These are phyloP conservation scores for Podila epicladia DNA, from an alignment of 192 early-diverging fungal genomes.

Conservation along the genomic window DNA sequence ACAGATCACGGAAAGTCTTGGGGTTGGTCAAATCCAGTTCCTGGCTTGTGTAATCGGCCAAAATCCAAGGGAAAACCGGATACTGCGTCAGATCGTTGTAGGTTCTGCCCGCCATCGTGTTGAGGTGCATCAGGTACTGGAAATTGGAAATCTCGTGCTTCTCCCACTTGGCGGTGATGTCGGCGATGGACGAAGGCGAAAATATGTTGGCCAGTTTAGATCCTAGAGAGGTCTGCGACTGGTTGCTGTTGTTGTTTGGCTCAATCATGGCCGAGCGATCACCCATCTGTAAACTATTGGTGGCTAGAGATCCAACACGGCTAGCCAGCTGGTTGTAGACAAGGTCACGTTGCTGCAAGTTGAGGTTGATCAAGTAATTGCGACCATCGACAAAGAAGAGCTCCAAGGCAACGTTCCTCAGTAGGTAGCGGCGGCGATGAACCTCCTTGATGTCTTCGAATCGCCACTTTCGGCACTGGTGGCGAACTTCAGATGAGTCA, in stretches of 20 bases:
- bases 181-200: conserved; percentile 66
- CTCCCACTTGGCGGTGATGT: conserved; percentile 85
- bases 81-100: conserved; percentile 95
- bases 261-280: conserved; percentile 47
- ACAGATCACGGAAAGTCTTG: conserved; percentile 85
- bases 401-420: conserved; percentile 79
- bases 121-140: conserved; percentile 95
- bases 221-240: conserved; percentile 52
- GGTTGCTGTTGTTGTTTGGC: conserved; percentile 36
- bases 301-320: conserved; percentile 57
- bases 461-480: conserved; percentile 61
- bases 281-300: conserved; percentile 60
- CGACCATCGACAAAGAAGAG: conserved; percentile 82
- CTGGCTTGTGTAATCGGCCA: conserved; percentile 81
- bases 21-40: conserved; percentile 84
- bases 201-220: conserved; percentile 70
- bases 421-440: conserved; percentile 52
- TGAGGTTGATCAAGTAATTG: conserved; percentile 79
- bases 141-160: conserved; percentile 92
- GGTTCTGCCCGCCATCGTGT: conserved; percentile 86
- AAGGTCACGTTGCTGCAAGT: conserved; percentile 67
- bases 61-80: conserved; percentile 96
- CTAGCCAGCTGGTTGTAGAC: conserved; percentile 72
- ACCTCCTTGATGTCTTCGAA: conserved; percentile 73
- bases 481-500: conserved; percentile 53